Conservation (phyloP, 352 stramenopile genomes). For the Detonula confervacea region DNA sequence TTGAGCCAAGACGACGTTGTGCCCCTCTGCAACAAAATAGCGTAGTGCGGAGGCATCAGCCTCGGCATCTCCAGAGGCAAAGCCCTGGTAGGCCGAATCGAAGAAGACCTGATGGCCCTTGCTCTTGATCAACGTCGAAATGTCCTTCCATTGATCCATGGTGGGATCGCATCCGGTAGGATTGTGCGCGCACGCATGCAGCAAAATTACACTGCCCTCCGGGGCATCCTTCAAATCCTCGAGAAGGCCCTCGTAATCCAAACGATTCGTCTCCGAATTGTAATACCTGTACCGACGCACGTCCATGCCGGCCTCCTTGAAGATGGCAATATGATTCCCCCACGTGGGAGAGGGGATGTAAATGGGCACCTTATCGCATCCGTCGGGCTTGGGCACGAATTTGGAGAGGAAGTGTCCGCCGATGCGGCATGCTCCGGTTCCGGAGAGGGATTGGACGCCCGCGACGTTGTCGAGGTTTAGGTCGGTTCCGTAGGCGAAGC, state of each 20-base stretch:
- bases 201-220: conserved; percentile 93
- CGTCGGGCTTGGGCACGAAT: conserved; percentile 86
- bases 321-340: conserved; percentile 97
- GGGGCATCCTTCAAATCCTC: conserved; percentile 92
- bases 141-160: conserved; percentile 94
- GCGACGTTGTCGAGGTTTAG: conserved; percentile 90
- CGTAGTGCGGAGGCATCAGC: conserved; percentile 92
- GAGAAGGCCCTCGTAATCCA: conserved; percentile 93
- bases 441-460: conserved; percentile 94
- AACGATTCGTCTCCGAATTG: conserved; percentile 81
- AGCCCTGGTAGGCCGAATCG: conserved; percentile 96
- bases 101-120: conserved; percentile 97
- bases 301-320: conserved; percentile 83
- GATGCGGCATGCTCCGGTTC: conserved; percentile 95
- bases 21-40: conserved; percentile 94
- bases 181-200: conserved; percentile 99
- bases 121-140: conserved; percentile 92
- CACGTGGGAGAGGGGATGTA: conserved; percentile 98
- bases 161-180: conserved; percentile 97
- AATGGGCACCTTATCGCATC: conserved; percentile 88
- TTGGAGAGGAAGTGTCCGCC: conserved; percentile 93
- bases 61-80: conserved; percentile 78
- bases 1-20: conserved; percentile 95
- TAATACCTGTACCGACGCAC: conserved; percentile 89
- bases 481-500: conserved; percentile 95